Conservation (phyloP, 768 basidiomycete species). For the Collybia sordida region DNA sequence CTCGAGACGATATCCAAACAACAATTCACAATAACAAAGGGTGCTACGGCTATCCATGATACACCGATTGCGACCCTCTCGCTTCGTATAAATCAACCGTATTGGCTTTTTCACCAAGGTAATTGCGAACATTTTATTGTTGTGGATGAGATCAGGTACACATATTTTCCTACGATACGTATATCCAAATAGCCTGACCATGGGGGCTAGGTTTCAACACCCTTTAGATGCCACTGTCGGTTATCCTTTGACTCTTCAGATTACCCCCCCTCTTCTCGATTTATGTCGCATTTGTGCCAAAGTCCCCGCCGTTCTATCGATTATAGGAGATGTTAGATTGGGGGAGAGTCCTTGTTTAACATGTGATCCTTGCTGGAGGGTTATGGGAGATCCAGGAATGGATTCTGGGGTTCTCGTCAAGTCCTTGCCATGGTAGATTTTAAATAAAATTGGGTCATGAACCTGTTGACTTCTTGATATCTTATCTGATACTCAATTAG, state of each 20-base stretch:
- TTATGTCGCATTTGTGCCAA: conserved; percentile 69
- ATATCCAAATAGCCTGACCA: conserved; percentile 4
- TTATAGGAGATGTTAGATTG: conserved; percentile 70
- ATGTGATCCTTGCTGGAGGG: conserved; percentile 73
- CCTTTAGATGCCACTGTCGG: conserved; percentile 51
- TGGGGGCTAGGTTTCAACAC: conserved; percentile 51
- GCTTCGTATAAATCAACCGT: conserved; percentile 70
- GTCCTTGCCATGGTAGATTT: conserved; percentile 46
- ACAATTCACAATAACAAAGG: conserved; percentile 32
- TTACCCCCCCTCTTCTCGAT: conserved; percentile 60
- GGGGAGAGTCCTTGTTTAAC: conserved; percentile 78
- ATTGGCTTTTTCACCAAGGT: conserved; percentile 80
- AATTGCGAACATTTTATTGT: conserved; percentile 82
- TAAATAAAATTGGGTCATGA: too few species aligned
- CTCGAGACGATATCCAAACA: conserved; percentile 29
- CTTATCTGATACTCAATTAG: too few species aligned
- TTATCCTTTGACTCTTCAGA: conserved; percentile 69
- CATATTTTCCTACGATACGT: not conserved
- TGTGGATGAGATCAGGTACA: conserved; percentile 70
- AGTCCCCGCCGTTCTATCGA: conserved; percentile 65
- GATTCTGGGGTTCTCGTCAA: conserved; percentile 48
- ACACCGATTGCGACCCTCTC: conserved; percentile 53
- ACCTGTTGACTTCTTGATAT: too few species aligned
- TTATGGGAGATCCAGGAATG: conserved; percentile 53
- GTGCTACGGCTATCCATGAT: conserved; percentile 41